phyloP scores from a whole-genome alignment of 768 basidiomycete genomes.

The Cystobasidium ongulense region DNA sequence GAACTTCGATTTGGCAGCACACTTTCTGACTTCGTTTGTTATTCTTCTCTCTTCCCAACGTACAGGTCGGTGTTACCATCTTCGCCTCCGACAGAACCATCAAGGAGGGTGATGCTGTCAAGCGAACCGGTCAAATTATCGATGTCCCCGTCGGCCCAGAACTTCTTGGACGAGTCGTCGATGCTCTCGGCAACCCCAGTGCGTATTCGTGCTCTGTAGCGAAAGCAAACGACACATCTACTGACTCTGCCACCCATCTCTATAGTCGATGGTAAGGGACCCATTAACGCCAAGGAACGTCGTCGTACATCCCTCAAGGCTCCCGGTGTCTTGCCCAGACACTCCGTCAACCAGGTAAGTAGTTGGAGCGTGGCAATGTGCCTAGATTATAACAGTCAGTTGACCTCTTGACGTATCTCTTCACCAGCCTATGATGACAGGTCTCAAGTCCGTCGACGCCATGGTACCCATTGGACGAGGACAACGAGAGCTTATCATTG shows the following conservation, averaged over 20 bases:
- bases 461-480: constrained; percentile 99
- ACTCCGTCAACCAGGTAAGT: constrained; percentile 83
- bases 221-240: not conserved
- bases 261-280: constrained; percentile 85
- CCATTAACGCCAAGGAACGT: constrained; percentile 84
- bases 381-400: no score
- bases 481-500: constrained; percentile 99
- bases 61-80: constrained; percentile 94
- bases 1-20: not conserved
- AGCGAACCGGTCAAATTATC: constrained; percentile 99
- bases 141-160: constrained; percentile 97
- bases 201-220: not conserved
- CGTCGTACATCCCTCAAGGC: constrained; percentile 97
- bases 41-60: not conserved
- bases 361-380: no score
- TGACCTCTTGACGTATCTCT: no score
- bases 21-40: not conserved
- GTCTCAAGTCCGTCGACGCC: constrained; percentile 99
- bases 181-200: constrained; percentile 96
- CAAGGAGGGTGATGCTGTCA: constrained; percentile 99
- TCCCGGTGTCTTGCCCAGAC: constrained; percentile 96
- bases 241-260: not conserved
- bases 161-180: constrained; percentile 97
- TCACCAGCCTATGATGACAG: constrained; percentile 93
- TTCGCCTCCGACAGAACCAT: constrained; percentile 78